Evolutionary conservation across 495 filamentous ascomycete species (phyloP).

Genomic region (Neurospora sp.): DNA sequence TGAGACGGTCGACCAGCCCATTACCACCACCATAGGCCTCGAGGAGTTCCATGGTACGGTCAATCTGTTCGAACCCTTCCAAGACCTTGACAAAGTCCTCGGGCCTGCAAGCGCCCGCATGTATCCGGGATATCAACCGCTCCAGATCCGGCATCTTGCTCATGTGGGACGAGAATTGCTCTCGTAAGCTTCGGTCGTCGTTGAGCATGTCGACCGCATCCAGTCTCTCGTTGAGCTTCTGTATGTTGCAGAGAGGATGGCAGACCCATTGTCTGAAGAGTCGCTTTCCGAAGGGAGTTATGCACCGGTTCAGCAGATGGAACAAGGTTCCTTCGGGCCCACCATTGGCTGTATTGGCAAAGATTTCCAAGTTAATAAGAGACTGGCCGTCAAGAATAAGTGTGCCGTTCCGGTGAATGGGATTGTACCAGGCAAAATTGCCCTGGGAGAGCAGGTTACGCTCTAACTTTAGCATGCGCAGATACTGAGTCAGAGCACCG

Average conservation of each 20-base stretch:
- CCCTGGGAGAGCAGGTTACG: conserved; percentile 78
- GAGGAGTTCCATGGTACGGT: conserved; percentile 76
- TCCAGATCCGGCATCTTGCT: conserved; percentile 91
- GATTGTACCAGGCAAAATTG: conserved; percentile 87
- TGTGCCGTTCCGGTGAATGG: conserved; percentile 86
- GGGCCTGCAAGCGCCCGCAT: conserved; percentile 77
- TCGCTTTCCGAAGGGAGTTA: conserved; percentile 95
- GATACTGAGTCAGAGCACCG: conserved; percentile 80
- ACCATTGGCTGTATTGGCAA: conserved; percentile 88
- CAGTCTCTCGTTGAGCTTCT: conserved; percentile 84
- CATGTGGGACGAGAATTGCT: conserved; percentile 76
- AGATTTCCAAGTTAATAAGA: conserved; percentile 93
- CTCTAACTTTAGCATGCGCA: conserved; percentile 81
- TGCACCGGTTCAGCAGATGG: conserved; percentile 80
- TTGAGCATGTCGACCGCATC: conserved; percentile 94
- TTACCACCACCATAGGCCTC: conserved; percentile 58
- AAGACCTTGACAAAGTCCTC: conserved; percentile 91
- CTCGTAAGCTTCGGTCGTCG: conserved; percentile 63
- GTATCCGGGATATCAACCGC: conserved; percentile 85
- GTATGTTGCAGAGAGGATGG: conserved; percentile 79
- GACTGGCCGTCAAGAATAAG: conserved; percentile 94
- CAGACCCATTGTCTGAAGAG: conserved; percentile 97
- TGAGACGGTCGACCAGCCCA: conserved; percentile 75
- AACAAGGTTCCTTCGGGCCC: conserved; percentile 79
- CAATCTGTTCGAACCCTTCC: conserved; percentile 95